Evolutionary conservation across 139 green algal species (phyloP), one percentile per base, ranked within the genome.

Genomic region (Nannochloris sp.): DNA sequence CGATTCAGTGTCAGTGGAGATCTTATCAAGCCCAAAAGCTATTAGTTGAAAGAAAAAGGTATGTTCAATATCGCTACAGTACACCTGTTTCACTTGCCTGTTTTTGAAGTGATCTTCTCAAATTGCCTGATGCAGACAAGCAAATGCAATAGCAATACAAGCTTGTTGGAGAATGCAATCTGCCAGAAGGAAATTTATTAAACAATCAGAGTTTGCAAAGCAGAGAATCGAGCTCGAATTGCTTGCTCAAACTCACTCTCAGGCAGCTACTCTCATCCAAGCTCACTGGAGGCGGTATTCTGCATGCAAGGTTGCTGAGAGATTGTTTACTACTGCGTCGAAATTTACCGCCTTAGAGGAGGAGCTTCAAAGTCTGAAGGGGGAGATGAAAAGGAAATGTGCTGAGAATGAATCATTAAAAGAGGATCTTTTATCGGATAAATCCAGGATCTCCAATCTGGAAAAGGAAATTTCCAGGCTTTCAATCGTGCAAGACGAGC

Each of bases 1-100:
- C 25, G 14, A 66, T 84, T 44, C 78, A 87, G 63, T 46, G 76
- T 9, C 3, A 31, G 5, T 86, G 72, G 60, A 76, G 73, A 65
- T 65, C 60, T 62, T 49, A 75, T 55, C 14, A 6, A 49, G 14
- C 16, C 23, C 66, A 67, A 48, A 45, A 49, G 4, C 29, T 37
- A 36, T 76, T 72, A 50, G 14, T 49, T 49, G 50, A 60, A 40
- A 62, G 73, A 23, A 59, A 58, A 49, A 61, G 57, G 46, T 53
- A 53, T 28, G 46, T 53, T 53, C 14, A 20, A 53, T 20, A 53
- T 53, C 67, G 66, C 33, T 14, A 50, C 6, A 28, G 56, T 23
- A 28, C 30, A 50, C 9, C 46, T 25, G 28, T 43, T 2, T n/a
- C 14, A 6, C 43, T 61, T 13, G 2, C 36, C 4, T 63, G 48